A percentile compares a stretch with the other conserved stretches of the same genome.
Conservation (phyloP, 2,329 filamentous ascomycete species). For the Ophiosphaerella narmari region DNA sequence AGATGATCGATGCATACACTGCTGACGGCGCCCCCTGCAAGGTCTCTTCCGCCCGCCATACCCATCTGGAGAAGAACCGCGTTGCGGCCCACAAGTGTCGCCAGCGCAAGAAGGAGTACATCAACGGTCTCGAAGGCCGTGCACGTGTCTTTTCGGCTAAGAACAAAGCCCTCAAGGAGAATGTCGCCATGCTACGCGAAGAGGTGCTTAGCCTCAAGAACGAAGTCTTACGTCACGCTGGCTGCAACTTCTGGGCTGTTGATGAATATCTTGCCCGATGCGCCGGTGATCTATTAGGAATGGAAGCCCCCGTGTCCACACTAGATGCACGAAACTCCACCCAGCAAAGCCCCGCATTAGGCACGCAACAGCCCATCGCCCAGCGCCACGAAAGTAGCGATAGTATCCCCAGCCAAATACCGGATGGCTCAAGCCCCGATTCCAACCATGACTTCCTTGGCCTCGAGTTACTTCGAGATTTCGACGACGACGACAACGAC, state of each 20-base stretch:
- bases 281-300: constrained; percentile 40
- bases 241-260: constrained; percentile 45
- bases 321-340: constrained; percentile 5
- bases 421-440: constrained; percentile 15
- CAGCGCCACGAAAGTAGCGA: constrained; percentile 17
- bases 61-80: constrained; percentile 68
- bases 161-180: constrained; percentile 43
- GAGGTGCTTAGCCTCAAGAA: constrained; percentile 46
- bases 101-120: constrained; percentile 68
- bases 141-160: constrained; percentile 46
- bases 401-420: constrained; percentile 15
- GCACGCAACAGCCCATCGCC: constrained; percentile 5
- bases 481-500: constrained; percentile 39
- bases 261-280: constrained; percentile 46
- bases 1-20: constrained; percentile 36
- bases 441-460: constrained; percentile 29
- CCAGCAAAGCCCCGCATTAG: constrained; percentile 9
- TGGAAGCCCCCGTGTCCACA: constrained; percentile 18
- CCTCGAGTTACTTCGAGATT: constrained; percentile 39
- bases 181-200: constrained; percentile 40
- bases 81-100: constrained; percentile 75
- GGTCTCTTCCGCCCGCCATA: constrained; percentile 41
- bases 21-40: constrained; percentile 41
- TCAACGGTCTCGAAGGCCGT: constrained; percentile 55
- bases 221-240: constrained; percentile 42